Conservation (phyloP, 371 early-diverging fungal species). For the Furculomyces boomerangus region DNA sequence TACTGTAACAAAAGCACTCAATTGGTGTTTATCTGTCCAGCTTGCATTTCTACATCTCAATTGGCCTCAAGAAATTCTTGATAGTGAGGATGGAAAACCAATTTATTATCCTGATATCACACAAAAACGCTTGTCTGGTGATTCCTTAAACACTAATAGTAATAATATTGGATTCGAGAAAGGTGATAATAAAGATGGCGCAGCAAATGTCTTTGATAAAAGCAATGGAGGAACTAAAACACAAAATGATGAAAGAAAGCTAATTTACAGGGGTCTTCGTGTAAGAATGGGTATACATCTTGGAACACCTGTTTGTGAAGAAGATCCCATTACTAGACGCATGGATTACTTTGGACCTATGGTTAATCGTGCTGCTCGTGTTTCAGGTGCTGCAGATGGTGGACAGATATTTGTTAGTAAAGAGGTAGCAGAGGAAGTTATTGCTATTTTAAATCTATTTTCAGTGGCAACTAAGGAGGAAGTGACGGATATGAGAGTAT, state of each 20-base stretch:
- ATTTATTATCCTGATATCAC: conserved; percentile 25
- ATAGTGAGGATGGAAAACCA: conserved; percentile 57
- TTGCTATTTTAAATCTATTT: conserved; percentile 19
- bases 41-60: conserved; percentile 61
- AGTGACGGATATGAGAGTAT: conserved; percentile 20
- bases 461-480: conserved; percentile 17
- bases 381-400: conserved; percentile 77
- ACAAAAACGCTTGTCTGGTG: not conserved
- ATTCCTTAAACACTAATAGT: conserved; percentile 32
- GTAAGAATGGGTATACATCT: conserved; percentile 94
- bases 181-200: conserved; percentile 11
- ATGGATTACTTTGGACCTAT: conserved; percentile 96
- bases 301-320: conserved; percentile 79
- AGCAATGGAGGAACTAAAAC: conserved; percentile 1
- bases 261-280: conserved; percentile 72
- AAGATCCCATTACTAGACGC: conserved; percentile 72
- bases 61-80: conserved; percentile 84
- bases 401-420: conserved; percentile 60
- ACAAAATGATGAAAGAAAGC: conserved; percentile 12
- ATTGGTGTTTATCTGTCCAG: conserved; percentile 85
- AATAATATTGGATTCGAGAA: conserved; percentile 30
- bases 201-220: not conserved
- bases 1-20: conserved; percentile 61
- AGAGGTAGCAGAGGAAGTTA: conserved; percentile 25
- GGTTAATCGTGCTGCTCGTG: conserved; percentile 77